Percentiles rank a stretch among this genome's conserved stretches.
Conservation (phyloP, 768 basidiomycete genomes). For the Lenzites betulinus region DNA sequence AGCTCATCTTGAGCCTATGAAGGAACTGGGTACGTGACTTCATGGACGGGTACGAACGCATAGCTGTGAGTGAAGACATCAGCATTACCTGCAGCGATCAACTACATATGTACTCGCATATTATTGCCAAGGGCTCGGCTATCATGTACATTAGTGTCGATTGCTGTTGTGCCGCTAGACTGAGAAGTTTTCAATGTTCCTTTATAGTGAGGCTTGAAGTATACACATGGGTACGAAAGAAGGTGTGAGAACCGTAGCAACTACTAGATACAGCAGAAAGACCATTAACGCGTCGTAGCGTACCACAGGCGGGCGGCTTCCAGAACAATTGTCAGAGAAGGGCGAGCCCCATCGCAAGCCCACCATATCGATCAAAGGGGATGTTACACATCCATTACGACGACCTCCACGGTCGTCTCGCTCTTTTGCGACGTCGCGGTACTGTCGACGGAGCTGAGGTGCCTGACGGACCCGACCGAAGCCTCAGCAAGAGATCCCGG, state of each 20-base stretch:
- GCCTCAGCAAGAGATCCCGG: background rate
- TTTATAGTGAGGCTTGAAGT: too few species aligned
- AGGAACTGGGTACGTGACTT: background rate
- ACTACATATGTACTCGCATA: too few species aligned
- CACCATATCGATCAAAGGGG: background rate
- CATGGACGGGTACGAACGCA: too few species aligned
- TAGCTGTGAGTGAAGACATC: too few species aligned
- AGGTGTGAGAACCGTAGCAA: background rate
- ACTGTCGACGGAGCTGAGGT: background rate
- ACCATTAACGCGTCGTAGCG: background rate
- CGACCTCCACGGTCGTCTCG: background rate
- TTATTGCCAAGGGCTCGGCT: too few species aligned
- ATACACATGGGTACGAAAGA: too few species aligned
- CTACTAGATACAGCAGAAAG: slow-evolving; percentile 2
- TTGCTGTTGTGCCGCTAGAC: too few species aligned
- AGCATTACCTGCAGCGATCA: too few species aligned
- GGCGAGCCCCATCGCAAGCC: background rate
- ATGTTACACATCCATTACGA: background rate
- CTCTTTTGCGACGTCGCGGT: background rate
- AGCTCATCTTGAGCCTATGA: slow-evolving; percentile 7
- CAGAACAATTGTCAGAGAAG: background rate
- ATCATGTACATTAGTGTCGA: too few species aligned
- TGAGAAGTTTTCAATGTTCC: too few species aligned
- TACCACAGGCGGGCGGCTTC: background rate
- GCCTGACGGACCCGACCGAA: background rate